phyloP scores from a whole-genome alignment of 1,139 yeast species.

The Candida sp. region DNA sequence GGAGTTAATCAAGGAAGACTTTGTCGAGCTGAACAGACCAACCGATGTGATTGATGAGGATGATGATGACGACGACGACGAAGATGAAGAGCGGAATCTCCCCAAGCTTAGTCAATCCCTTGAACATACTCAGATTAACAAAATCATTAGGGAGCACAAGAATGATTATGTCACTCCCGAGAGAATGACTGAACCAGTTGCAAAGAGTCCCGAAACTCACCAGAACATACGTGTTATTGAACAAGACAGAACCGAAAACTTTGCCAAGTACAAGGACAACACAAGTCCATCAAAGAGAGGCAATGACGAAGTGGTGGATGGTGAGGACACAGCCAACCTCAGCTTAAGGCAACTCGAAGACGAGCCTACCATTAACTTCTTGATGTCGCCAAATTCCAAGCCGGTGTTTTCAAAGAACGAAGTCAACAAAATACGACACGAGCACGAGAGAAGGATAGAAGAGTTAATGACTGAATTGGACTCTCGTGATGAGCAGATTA shows the following conservation, averaged over 20 bases:
- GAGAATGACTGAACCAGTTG: slow-evolving; percentile 46
- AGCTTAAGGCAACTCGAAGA: slow-evolving; percentile 14
- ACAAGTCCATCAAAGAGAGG: slow-evolving; percentile 15
- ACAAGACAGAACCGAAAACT: slow-evolving; percentile 10
- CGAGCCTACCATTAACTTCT: slow-evolving; percentile 35
- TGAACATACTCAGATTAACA: slow-evolving; percentile 25
- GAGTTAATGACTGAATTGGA: slow-evolving; percentile 15
- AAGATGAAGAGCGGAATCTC: neutral
- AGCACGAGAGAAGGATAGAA: slow-evolving; percentile 18
- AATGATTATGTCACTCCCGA: slow-evolving; percentile 38
- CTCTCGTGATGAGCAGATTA: slow-evolving; percentile 19
- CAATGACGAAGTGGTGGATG: slow-evolving; percentile 13
- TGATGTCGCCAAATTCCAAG: slow-evolving; percentile 40
- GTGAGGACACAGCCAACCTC: slow-evolving; percentile 10
- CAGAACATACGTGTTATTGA: slow-evolving; percentile 30
- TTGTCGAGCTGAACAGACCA: slow-evolving; percentile 4
- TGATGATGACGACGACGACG: slow-evolving; percentile 21
- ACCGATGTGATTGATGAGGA: slow-evolving; percentile 21
- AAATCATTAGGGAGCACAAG: slow-evolving; percentile 19
- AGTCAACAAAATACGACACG: slow-evolving; percentile 31
- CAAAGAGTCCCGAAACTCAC: slow-evolving; percentile 43
- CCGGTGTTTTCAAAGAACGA: slow-evolving; percentile 39
- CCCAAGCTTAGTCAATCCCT: neutral
- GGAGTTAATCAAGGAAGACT: slow-evolving; percentile 3
- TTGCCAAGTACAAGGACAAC: slow-evolving; percentile 6